Conservation (phyloP, 2,329 filamentous ascomycete genomes). For the Claviceps maximensis region DNA sequence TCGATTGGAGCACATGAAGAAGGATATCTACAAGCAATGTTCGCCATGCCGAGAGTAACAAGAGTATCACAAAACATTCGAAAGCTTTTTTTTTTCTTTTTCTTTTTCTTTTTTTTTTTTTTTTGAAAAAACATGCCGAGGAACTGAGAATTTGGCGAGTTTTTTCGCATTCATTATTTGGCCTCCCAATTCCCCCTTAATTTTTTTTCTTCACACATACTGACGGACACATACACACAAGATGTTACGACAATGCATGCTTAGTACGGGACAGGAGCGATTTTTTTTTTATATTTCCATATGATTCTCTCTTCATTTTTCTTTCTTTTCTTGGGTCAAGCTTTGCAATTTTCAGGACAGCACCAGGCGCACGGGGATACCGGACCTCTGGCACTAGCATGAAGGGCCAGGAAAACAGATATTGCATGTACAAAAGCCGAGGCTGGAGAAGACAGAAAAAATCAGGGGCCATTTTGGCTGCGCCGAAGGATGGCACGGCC, state of each 20-base stretch:
- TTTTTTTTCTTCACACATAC: not conserved
- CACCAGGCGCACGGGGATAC: constrained; percentile 4
- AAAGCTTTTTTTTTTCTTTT: too few relatives aligned
- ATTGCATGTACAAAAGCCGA: not conserved
- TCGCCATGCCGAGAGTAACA: constrained; percentile 16
- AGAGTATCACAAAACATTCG: not conserved
- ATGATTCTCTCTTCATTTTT: not conserved
- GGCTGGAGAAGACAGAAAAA: not conserved
- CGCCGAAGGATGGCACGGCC: not conserved
- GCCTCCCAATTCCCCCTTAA: not conserved
- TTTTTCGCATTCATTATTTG: not conserved
- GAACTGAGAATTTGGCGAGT: too few relatives aligned
- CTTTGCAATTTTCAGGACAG: not conserved
- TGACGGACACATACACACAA: not conserved
- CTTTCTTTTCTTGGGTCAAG: not conserved
- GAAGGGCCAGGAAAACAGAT: constrained; percentile 1
- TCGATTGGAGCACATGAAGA: constrained; percentile 43
- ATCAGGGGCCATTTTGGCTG: not conserved
- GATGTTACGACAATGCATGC: constrained; percentile 5
- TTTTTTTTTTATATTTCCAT: not conserved
- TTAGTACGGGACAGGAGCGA: constrained; percentile 2
- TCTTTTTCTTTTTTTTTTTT: not conserved
- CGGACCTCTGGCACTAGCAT: constrained; percentile 1
- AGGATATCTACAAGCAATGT: constrained; percentile 39
- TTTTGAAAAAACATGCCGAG: too few relatives aligned